phyloP scores from a whole-genome alignment of 2,329 filamentous ascomycete genomes.

The Trichoderma hamatum region DNA sequence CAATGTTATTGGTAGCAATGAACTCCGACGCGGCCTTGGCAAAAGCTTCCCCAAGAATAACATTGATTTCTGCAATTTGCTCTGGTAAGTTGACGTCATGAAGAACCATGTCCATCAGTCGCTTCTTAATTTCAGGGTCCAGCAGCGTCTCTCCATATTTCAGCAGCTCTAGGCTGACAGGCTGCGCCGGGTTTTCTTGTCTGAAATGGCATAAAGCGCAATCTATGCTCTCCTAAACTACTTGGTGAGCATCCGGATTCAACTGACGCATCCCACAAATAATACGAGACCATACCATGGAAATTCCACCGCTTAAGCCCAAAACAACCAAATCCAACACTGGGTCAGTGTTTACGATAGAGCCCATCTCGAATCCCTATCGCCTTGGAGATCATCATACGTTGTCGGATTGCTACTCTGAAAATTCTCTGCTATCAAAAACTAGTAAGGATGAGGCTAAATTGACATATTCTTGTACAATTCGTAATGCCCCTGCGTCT shows the following conservation, averaged over 20 bases:
- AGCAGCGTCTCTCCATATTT: slow-evolving; percentile 28
- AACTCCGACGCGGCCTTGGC: slow-evolving; percentile 25
- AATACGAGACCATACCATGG: slow-evolving; percentile 17
- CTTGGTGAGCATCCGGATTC: not conserved
- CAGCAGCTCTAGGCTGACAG: slow-evolving; percentile 26
- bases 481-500: not conserved
- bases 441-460: slow-evolving; percentile 10
- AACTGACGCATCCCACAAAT: no score
- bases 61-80: slow-evolving; percentile 27
- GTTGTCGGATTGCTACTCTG: not conserved
- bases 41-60: slow-evolving; percentile 27
- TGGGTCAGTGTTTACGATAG: not conserved
- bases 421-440: not conserved
- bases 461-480: not conserved
- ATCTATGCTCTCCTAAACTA: slow-evolving; percentile 26
- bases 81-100: slow-evolving; percentile 24
- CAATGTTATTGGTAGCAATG: slow-evolving; percentile 24
- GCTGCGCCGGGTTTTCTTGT: slow-evolving; percentile 18
- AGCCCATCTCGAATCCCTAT: slow-evolving; percentile 6
- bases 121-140: slow-evolving; percentile 18
- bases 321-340: slow-evolving; percentile 25
- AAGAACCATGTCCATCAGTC: slow-evolving; percentile 27
- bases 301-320: slow-evolving; percentile 27
- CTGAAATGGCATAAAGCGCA: slow-evolving; percentile 27
- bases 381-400: not conserved